A percentile compares a stretch with the other conserved stretches of the same genome.
phyloP scores from a whole-genome alignment of 495 filamentous ascomycete genomes.

The Hypoxylon fragiforme region DNA sequence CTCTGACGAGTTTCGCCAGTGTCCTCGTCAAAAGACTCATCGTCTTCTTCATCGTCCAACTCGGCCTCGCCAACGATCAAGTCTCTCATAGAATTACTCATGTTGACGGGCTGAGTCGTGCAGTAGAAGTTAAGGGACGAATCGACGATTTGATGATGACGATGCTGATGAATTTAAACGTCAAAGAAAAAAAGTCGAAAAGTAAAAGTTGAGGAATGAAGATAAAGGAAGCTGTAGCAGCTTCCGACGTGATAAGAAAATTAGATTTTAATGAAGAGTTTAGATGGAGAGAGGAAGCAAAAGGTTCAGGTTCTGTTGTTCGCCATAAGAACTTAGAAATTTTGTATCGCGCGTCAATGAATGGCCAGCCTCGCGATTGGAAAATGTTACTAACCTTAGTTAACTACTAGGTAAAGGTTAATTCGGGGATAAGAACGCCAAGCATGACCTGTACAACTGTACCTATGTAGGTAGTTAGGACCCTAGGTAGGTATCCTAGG shows the following conservation, averaged over 20 bases:
- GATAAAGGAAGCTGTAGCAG: background rate
- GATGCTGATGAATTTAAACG: too few species aligned
- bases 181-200: background rate
- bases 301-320: background rate
- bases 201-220: background rate
- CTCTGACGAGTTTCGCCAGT: slow-evolving; percentile 62
- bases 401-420: too few species aligned
- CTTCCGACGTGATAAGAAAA: background rate
- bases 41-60: slow-evolving; percentile 87
- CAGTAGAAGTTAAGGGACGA: background rate
- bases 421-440: background rate
- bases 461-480: background rate
- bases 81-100: slow-evolving; percentile 69
- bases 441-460: too few species aligned
- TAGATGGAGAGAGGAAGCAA: background rate
- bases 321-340: slow-evolving; percentile 8
- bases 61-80: slow-evolving; percentile 83
- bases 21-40: slow-evolving; percentile 84
- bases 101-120: slow-evolving; percentile 41
- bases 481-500: background rate
- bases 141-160: background rate
- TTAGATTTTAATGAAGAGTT: background rate
- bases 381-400: too few species aligned
- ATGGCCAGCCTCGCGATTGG: slow-evolving; percentile 26
- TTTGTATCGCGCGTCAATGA: slow-evolving; percentile 17